These are phyloP conservation scores for Brettanomyces sp. DNA, from an alignment of 805 yeast species.

Conservation along the genomic window DNA sequence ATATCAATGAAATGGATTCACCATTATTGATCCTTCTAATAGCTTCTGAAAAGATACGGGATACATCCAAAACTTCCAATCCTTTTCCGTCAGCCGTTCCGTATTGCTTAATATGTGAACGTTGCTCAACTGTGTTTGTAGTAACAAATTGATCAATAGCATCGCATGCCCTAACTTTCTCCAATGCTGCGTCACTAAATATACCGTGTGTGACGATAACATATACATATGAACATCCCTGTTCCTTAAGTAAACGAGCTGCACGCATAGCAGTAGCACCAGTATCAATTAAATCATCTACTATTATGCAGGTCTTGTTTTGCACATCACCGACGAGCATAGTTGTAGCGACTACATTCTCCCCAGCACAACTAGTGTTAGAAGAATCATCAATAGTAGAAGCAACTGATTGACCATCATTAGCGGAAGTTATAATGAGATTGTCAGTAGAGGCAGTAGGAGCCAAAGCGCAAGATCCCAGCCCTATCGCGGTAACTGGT, in stretches of 20 bases:
- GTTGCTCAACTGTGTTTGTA: constrained; percentile 88
- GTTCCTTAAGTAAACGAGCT: constrained; percentile 82
- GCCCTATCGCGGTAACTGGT: constrained; percentile 4
- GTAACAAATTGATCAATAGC: constrained; percentile 78
- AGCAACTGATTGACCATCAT: not conserved
- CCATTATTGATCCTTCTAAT: constrained; percentile 95
- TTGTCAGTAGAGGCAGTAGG: constrained; percentile 13
- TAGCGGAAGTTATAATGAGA: constrained; percentile 8
- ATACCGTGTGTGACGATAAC: constrained; percentile 90
- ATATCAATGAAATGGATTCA: constrained; percentile 87
- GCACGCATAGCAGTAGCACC: constrained; percentile 88
- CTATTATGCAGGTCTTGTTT: constrained; percentile 75
- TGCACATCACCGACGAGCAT: constrained; percentile 95
- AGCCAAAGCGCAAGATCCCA: constrained; percentile 8
- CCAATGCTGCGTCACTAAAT: constrained; percentile 84
- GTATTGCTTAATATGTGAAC: constrained; percentile 38
- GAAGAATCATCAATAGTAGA: no score
- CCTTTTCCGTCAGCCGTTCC: constrained; percentile 45
- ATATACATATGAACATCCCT: constrained; percentile 81
- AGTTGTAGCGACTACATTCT: constrained; percentile 55
- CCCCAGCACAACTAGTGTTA: constrained; percentile 2
- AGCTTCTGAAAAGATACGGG: constrained; percentile 86
- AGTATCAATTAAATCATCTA: constrained; percentile 93
- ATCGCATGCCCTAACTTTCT: constrained; percentile 48
- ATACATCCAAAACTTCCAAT: constrained; percentile 74